Conservation (phyloP, 306 rosid species). For the Echinosophora koreensis region DNA sequence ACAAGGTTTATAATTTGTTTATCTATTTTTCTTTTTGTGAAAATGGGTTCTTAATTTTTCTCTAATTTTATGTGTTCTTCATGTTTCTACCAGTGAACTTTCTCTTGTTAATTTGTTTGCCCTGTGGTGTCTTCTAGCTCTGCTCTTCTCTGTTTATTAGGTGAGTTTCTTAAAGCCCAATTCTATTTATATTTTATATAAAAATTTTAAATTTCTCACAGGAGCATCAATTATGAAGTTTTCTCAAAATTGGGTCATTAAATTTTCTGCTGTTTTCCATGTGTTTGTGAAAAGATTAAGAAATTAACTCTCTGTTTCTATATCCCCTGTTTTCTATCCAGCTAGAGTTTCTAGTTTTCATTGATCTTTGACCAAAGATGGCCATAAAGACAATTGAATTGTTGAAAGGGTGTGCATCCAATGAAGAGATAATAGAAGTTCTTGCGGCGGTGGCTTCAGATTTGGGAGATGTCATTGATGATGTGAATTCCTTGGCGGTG, state of each 20-base stretch:
- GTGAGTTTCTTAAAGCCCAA: background rate
- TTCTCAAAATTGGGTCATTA: constrained; percentile 14
- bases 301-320: constrained; percentile 18
- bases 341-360: constrained; percentile 1
- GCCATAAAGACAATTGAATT: constrained; percentile 59
- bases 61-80: background rate
- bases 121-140: background rate
- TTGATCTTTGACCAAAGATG: constrained; percentile 51
- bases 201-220: background rate
- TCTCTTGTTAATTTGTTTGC: background rate
- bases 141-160: constrained; percentile 3
- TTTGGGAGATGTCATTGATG: constrained; percentile 76
- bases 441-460: constrained; percentile 66
- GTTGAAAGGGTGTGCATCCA: constrained; percentile 48
- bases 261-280: background rate
- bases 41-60: constrained; percentile 7
- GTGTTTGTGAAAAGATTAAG: background rate
- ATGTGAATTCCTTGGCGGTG: constrained; percentile 60
- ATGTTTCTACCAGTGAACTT: constrained; percentile 8
- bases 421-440: constrained; percentile 69
- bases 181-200: background rate
- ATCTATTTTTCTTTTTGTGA: background rate
- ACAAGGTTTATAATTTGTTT: background rate
- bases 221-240: constrained; percentile 1
- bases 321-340: constrained; percentile 30